These are phyloP conservation scores for Psilocybe cyanescens DNA, from an alignment of 768 basidiomycete species.

Conservation along the genomic window DNA sequence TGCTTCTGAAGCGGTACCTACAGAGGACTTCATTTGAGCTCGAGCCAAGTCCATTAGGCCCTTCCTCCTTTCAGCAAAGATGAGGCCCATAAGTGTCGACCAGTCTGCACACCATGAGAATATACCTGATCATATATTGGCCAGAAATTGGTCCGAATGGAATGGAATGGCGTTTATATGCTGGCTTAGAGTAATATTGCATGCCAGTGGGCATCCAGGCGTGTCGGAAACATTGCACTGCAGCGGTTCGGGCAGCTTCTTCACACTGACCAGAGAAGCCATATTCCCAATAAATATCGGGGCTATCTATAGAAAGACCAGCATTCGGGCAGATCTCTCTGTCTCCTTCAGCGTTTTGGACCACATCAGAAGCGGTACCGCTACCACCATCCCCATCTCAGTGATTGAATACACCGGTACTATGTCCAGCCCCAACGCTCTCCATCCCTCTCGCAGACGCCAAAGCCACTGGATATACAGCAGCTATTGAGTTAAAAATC, in stretches of 20 bases:
- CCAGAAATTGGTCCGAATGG: no score
- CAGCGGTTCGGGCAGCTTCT: not conserved
- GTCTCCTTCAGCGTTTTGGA: constrained; percentile 11
- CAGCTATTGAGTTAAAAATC: constrained; percentile 15
- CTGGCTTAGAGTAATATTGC: constrained; percentile 1
- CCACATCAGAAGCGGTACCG: constrained; percentile 10
- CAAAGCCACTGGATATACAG: constrained; percentile 13
- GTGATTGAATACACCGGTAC: constrained; percentile 14
- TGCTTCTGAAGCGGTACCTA: not conserved
- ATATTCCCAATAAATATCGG: constrained; percentile 5
- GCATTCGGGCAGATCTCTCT: not conserved
- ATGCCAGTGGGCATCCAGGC: constrained; percentile 1
- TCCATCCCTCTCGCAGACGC: constrained; percentile 9
- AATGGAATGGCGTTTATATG: not conserved
- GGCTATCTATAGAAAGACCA: constrained; percentile 6
- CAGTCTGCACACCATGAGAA: not conserved
- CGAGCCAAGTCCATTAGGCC: not conserved
- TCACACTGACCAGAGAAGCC: constrained; percentile 1
- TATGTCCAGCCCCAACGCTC: constrained; percentile 12
- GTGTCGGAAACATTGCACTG: not conserved
- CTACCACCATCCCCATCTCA: constrained; percentile 9
- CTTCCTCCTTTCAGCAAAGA: not conserved
- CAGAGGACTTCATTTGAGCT: not conserved
- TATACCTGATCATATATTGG: no score
- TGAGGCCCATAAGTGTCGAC: not conserved